Base-by-base conservation (phyloP, 306 rosid species). In the Alnus rubra region DNA sequence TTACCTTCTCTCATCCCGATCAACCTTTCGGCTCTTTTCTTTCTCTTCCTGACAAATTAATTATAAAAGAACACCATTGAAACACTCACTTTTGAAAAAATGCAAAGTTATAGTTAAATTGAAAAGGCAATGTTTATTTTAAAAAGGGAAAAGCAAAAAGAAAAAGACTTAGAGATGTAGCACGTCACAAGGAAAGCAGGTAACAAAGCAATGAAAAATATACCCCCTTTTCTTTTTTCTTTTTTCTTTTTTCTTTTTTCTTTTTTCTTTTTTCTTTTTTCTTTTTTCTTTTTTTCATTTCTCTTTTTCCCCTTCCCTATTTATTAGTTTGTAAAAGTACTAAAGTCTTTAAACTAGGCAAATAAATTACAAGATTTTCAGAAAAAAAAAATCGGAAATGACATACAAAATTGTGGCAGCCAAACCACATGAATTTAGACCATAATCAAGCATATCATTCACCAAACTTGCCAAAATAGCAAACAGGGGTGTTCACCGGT, bases 1-100 rank as follows among this genome's bases (percentile, higher is more conserved):
- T 71, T 84, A 93, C 98, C 96, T 93, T 83, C 88, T 89, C 54
- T 93, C 98, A 75, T 96, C 98, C 31, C 92, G 90, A 62, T 89
- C 97, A 79, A 81, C 82, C 89, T 90, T 91, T 80, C 91, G 89
- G 69, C 82, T 75, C 85, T 87, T 93, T 93, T 82, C 88, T 84
- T 88, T 93, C 82, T 96, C 99, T 79, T 92, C 99, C 99, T 96
- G 97, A 83, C 80, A 77, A 80, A 83, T 77, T 73, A 79, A 81
- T 72, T 79, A 84, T 83, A 80, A 62, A 31, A 84, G 60, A 79
- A 39, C 58, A 47, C 58, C 53, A 79, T 82, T 83, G 77, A 87
- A 82, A 78, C 47, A 47, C 77, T 56, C 9, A 42, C 45, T 78
- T 79, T 71, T 75, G 53, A 49, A 63, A 49, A 63, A 49, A 50